These are phyloP conservation scores for Acrocalymma vagum DNA, from an alignment of 2,329 filamentous ascomycete genomes.

Conservation along the genomic window DNA sequence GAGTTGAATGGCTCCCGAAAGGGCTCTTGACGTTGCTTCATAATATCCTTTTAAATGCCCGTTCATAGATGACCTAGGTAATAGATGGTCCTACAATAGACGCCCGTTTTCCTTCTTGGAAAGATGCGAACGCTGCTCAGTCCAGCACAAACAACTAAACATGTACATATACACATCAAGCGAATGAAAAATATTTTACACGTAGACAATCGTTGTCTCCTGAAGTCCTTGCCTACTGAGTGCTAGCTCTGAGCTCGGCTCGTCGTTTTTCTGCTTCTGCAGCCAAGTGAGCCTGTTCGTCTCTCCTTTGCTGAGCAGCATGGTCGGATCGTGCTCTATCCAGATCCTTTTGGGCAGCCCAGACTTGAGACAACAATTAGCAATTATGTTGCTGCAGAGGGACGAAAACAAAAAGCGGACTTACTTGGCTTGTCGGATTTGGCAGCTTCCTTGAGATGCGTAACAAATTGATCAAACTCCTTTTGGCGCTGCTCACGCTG, in stretches of 20 bases:
- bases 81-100: too few species aligned
- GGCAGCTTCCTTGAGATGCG: constrained; percentile 83
- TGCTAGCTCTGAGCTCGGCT: constrained; percentile 43
- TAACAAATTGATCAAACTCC: constrained; percentile 90
- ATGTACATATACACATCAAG: constrained; percentile 22
- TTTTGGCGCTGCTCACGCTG: constrained; percentile 77
- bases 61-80: too few species aligned
- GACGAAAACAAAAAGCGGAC: constrained; percentile 33
- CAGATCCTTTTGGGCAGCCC: constrained; percentile 44
- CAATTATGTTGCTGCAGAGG: not conserved
- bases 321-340: constrained; percentile 37
- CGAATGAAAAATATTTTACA: constrained; percentile 9
- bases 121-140: too few species aligned
- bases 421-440: constrained; percentile 91
- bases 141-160: too few species aligned
- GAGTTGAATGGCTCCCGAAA: too few species aligned
- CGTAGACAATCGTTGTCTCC: not conserved
- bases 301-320: constrained; percentile 34
- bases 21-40: too few species aligned
- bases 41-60: too few species aligned
- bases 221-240: constrained; percentile 34
- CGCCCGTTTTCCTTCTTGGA: too few species aligned
- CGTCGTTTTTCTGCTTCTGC: constrained; percentile 42
- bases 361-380: constrained; percentile 32
- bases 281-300: constrained; percentile 39